phyloP scores from a whole-genome alignment of 495 filamentous ascomycete genomes.

The Hypoxylon rickii region DNA sequence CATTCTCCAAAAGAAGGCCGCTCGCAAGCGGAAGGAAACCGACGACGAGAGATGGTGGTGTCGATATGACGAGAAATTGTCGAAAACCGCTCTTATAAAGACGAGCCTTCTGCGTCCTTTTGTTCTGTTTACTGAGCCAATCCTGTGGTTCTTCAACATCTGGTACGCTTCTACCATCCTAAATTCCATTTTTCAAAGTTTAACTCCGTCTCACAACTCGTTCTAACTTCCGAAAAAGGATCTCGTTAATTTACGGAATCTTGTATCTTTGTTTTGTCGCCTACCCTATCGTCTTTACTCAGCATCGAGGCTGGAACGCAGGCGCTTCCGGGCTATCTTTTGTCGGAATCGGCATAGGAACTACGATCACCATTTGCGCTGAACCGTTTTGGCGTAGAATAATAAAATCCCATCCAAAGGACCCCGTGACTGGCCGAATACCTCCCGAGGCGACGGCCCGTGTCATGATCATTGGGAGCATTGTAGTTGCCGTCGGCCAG shows the following conservation, averaged over 20 bases:
- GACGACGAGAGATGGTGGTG: conserved; percentile 77
- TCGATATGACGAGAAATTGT: conserved; percentile 70
- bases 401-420: conserved; percentile 69
- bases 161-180: conserved; percentile 40
- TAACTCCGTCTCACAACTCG: neutral
- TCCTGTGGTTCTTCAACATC: conserved; percentile 82
- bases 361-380: conserved; percentile 63
- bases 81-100: conserved; percentile 55
- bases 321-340: conserved; percentile 78
- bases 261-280: conserved; percentile 88
- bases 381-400: conserved; percentile 75
- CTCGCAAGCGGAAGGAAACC: conserved; percentile 69
- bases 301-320: conserved; percentile 73
- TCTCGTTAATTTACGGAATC: conserved; percentile 65
- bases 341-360: conserved; percentile 78
- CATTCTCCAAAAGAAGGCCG: conserved; percentile 71
- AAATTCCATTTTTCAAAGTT: neutral
- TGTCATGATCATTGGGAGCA: conserved; percentile 70
- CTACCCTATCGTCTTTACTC: conserved; percentile 77
- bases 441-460: conserved; percentile 76
- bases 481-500: conserved; percentile 72
- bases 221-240: conserved; percentile 34
- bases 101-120: conserved; percentile 78
- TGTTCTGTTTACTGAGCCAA: conserved; percentile 80
- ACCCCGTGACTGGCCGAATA: conserved; percentile 69